Evolutionary conservation across 257 asterid genomes (phyloP), one percentile per base, ranked within the genome.

Genomic region (Ophiorrhiza pumila): DNA sequence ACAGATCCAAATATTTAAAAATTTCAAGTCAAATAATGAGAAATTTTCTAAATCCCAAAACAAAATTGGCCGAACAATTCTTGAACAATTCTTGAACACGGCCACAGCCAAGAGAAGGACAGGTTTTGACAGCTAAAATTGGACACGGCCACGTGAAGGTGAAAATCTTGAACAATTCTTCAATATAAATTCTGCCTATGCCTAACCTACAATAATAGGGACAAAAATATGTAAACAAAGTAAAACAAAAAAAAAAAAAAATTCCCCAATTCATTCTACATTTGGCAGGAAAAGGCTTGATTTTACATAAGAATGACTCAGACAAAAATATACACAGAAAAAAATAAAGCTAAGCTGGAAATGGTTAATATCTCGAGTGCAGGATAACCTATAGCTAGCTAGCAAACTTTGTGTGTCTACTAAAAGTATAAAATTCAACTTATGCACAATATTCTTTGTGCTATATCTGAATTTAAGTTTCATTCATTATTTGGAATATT

Each of bases 121-220:
- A 22, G 53, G 42, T 55, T 60, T 76, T 62, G 72, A 52, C 47
- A 70, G 74, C 45, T 23, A 71, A 14, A 32, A 34, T 74, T 71
- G 75, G 55, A 71, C 45, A 71, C 22, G 29, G 72, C 72, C 80
- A 76, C 65, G 80, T 76, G 76, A 53, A 22, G 3, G 61, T 76
- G 74, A 73, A 76, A 53, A 39, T 41, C 43, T n/a, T 32, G 25
- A 45, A 39, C 23, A 37, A 25, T 56, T 71, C 47, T 37, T 15
- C 0, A 50, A 22, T 32, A 56, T 46, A 25, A 55, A 15, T 34
- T 69, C 52, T 34, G 0, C 20, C 15, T 41, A 14, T 55, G 7
- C 31, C 50, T 27, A 46, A 27, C 37, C 9, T 20, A 42, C 18
- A 45, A 67, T 42, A 52, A 35, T 5, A 39, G 37, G 25, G 18